Base-by-base conservation (phyloP, 208 protist species). In the Wallacemonas rigidus region DNA sequence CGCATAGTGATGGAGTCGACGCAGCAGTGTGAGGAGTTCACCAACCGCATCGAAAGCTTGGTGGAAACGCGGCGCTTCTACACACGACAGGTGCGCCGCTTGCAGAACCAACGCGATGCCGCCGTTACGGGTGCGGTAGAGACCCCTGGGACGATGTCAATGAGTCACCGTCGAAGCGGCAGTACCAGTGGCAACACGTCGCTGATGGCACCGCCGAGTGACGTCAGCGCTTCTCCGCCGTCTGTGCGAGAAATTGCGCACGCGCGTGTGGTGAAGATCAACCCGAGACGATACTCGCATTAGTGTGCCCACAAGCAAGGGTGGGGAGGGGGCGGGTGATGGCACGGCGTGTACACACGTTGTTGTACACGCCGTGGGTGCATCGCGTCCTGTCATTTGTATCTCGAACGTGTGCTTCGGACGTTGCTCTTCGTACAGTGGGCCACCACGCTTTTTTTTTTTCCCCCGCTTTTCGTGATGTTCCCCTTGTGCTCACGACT, bases 31-130 rank as follows among this genome's bases (percentile, higher is more conserved):
- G 74, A 64, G 3, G 91, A 95, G 74, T 73, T 95, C 44, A 81
- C 91, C 38, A 76, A 77, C 50, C 83, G 79, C 36, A 90, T 95
- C 69, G 88, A 95, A 44, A 91, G 77, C 54, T 67, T 95, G 2
- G 82, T 87, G 64, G 87, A 89, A 60, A 80, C 83, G 1, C 88
- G 82, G 11, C 76, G 67, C 43, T 90, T 86, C 72, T 85, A 88
- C 69, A 76, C 91, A 41, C 86, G 87, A 35, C 81, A 76, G n/a
- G 76, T 92, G 1, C 79, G 82, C 9, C 79, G 74, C 6, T 68
- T 95, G 65, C 91, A 93, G 76, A 68, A 79, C 39, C 60, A 63
- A n/a, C 41, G 38, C 7, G 44, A 36, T 39, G 15, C 50, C 14
- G 43, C 41, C 43, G 39, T 6, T 68, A 35, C 69, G 50, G 43